Evolutionary conservation across 2,329 filamentous ascomycete genomes (phyloP).

Genomic region (Aphanocladium album): DNA sequence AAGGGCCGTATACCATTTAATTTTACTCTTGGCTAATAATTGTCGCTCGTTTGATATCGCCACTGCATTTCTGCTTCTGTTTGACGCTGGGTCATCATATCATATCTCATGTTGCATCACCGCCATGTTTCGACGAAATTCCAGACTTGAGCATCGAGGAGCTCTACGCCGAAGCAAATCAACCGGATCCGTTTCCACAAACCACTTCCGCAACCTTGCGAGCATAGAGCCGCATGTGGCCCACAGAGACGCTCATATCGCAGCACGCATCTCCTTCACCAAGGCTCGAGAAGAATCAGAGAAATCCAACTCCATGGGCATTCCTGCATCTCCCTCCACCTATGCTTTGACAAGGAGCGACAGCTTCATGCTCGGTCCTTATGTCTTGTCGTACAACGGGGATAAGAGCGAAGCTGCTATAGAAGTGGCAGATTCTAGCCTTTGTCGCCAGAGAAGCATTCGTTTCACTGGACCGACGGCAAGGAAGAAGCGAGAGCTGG

Average conservation of each 20-base stretch:
- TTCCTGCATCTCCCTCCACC: background rate
- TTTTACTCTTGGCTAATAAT: background rate
- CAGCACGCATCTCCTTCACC: constrained; percentile 55
- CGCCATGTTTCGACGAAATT: constrained; percentile 45
- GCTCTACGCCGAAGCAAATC: constrained; percentile 49
- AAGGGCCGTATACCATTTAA: background rate
- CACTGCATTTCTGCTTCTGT: background rate
- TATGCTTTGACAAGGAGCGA: constrained; percentile 16
- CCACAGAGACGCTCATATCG: constrained; percentile 56
- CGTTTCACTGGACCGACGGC: constrained; percentile 42
- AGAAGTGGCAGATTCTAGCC: constrained; percentile 11
- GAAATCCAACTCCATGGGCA: background rate
- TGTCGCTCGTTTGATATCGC: constrained; percentile 1
- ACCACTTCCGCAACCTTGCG: constrained; percentile 38
- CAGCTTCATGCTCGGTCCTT: constrained; percentile 18
- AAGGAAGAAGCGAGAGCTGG: constrained; percentile 23
- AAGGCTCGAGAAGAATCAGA: constrained; percentile 33
- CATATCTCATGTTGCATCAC: background rate
- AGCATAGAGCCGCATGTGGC: constrained; percentile 45
- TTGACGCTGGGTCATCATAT: background rate
- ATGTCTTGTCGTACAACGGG: constrained; percentile 15
- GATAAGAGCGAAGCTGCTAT: constrained; percentile 18
- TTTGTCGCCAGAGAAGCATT: constrained; percentile 49
- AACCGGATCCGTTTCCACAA: constrained; percentile 37
- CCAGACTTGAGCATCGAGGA: constrained; percentile 35